These are phyloP conservation scores for Eleusine indica DNA, from an alignment of 176 grass and related monocot genomes.

Conservation along the genomic window DNA sequence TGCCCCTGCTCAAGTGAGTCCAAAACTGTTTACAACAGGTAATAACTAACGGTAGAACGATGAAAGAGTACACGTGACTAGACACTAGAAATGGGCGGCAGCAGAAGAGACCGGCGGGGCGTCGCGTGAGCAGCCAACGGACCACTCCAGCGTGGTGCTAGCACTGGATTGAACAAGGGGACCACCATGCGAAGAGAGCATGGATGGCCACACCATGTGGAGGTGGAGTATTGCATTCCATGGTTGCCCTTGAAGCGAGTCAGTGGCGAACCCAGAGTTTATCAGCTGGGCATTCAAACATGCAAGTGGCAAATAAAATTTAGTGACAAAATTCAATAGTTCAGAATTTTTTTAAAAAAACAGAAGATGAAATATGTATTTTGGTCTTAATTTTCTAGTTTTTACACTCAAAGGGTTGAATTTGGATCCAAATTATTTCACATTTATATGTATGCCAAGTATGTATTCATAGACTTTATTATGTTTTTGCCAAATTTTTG, in stretches of 20 bases:
- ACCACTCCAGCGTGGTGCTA: background rate
- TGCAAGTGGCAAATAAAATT: too few relatives aligned
- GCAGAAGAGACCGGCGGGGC: background rate
- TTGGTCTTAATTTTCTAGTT: too few relatives aligned
- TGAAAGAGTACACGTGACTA: constrained; percentile 21
- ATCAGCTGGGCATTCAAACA: too few relatives aligned
- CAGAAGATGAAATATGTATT: too few relatives aligned
- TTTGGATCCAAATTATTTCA: too few relatives aligned
- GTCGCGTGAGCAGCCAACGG: constrained; percentile 26
- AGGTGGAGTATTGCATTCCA: background rate
- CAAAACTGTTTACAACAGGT: background rate
- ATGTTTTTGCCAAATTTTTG: too few relatives aligned
- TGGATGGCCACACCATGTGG: constrained; percentile 19
- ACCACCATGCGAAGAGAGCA: constrained; percentile 1
- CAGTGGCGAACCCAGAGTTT: too few relatives aligned
- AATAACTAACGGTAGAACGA: constrained; percentile 25
- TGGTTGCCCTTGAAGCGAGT: constrained; percentile 1
- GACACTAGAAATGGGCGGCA: background rate
- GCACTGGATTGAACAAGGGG: background rate
- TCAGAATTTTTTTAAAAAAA: too few relatives aligned
- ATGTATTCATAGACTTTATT: too few relatives aligned
- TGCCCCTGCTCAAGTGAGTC: background rate
- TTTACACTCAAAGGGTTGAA: too few relatives aligned
- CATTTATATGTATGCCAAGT: too few relatives aligned
- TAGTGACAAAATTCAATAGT: too few relatives aligned